A percentile compares a stretch with the other conserved stretches of the same genome.
phyloP scores from a whole-genome alignment of 495 filamentous ascomycete genomes.

The Hyaloscypha hepaticicola region DNA sequence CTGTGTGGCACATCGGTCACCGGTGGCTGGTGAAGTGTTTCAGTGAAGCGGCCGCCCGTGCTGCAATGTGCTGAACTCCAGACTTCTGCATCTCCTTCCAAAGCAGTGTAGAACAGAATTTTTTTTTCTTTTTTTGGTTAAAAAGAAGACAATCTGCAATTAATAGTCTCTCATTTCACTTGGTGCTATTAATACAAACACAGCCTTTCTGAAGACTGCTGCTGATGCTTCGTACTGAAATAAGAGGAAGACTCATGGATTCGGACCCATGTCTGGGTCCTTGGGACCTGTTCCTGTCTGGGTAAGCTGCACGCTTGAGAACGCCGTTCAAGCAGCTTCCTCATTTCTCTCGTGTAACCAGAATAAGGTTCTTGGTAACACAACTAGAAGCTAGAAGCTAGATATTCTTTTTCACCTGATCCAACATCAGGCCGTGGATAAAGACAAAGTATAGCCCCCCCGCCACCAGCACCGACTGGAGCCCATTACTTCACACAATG shows the following conservation, averaged over 20 bases:
- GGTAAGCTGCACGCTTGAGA: background rate
- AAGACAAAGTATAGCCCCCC: background rate
- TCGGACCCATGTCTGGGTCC: background rate
- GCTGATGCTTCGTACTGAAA: background rate
- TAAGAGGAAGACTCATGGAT: background rate
- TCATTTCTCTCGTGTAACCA: background rate
- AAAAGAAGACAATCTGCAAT: background rate
- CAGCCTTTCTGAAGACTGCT: background rate
- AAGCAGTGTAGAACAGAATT: too few relatives aligned
- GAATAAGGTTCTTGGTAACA: background rate
- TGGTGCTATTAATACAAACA: background rate
- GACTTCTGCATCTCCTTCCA: background rate
- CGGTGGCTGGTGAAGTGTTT: background rate
- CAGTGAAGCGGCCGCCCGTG: background rate
- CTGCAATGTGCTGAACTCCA: background rate
- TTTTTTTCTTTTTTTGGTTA: too few relatives aligned
- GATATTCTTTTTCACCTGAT: background rate
- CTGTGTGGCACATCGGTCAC: background rate
- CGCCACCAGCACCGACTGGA: background rate
- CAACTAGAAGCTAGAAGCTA: background rate
- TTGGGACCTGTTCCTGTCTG: background rate
- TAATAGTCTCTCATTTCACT: background rate
- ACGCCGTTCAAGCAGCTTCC: background rate
- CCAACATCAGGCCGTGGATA: background rate
- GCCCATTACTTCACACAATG: constrained; percentile 1